These are phyloP conservation scores for Zymoseptoria brevis DNA, from an alignment of 2,329 filamentous ascomycete genomes.

Conservation along the genomic window DNA sequence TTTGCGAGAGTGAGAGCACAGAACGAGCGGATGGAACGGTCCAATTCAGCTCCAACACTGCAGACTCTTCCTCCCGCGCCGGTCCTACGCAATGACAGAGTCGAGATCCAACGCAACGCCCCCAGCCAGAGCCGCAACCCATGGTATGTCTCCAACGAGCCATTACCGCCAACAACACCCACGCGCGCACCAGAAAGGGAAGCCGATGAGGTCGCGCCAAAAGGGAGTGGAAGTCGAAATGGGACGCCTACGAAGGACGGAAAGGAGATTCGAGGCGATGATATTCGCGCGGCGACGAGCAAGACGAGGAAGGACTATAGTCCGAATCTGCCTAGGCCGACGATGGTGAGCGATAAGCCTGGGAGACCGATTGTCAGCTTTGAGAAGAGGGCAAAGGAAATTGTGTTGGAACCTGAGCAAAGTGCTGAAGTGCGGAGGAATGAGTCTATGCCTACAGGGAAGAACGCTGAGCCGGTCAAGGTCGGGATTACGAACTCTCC, in stretches of 20 bases:
- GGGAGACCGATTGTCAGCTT: constrained; percentile 97
- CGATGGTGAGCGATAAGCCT: constrained; percentile 80
- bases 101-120: constrained; percentile 78
- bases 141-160: constrained; percentile 63
- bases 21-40: constrained; percentile 36
- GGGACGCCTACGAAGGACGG: constrained; percentile 55
- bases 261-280: constrained; percentile 74
- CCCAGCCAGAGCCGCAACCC: constrained; percentile 77
- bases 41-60: constrained; percentile 38
- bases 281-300: constrained; percentile 83
- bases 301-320: constrained; percentile 83
- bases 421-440: constrained; percentile 13
- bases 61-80: constrained; percentile 16
- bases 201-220: constrained; percentile 33
- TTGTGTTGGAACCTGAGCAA: constrained; percentile 57
- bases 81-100: constrained; percentile 35
- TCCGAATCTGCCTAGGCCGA: constrained; percentile 76
- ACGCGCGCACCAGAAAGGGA: constrained; percentile 26
- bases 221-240: constrained; percentile 43
- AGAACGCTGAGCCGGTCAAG: background rate
- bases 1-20: constrained; percentile 54
- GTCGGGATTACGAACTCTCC: background rate
- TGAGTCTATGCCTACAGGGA: background rate
- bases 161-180: constrained; percentile 32
- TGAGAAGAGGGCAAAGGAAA: constrained; percentile 64